These are phyloP conservation scores for Pyrenophora seminiperda DNA, from an alignment of 2,329 filamentous ascomycete species.

Conservation along the genomic window DNA sequence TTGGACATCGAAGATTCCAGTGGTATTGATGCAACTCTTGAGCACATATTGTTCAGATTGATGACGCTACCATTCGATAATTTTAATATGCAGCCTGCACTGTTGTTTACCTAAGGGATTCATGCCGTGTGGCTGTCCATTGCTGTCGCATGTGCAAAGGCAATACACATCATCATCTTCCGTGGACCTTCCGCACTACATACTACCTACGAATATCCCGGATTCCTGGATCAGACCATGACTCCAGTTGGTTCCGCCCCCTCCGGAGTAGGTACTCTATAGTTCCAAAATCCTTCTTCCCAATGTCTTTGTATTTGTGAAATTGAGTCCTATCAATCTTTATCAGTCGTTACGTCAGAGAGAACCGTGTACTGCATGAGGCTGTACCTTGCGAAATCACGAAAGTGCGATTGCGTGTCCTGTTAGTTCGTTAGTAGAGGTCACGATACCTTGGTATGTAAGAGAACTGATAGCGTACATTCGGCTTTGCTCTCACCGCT, in stretches of 20 bases:
- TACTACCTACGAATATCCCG: constrained; percentile 59
- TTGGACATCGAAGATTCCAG: background rate
- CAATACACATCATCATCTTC: background rate
- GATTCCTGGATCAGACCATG: constrained; percentile 79
- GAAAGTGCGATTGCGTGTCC: constrained; percentile 65
- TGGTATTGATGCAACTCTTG: background rate
- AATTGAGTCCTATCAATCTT: constrained; percentile 70
- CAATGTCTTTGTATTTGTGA: constrained; percentile 67
- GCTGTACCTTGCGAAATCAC: constrained; percentile 64
- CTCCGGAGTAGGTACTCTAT: constrained; percentile 86
- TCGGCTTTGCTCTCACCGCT: constrained; percentile 79
- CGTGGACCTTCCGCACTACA: background rate
- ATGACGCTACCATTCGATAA: background rate
- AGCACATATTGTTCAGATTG: constrained; percentile 1
- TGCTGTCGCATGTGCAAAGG: constrained; percentile 11
- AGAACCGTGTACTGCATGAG: background rate
- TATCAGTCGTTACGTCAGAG: constrained; percentile 7
- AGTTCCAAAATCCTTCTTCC: constrained; percentile 83
- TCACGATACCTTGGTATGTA: background rate
- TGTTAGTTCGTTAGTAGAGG: constrained; percentile 38
- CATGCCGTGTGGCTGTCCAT: no score
- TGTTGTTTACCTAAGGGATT: no score
- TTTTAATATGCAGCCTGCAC: no score
- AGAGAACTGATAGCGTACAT: constrained; percentile 56
- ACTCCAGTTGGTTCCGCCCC: constrained; percentile 79